Base-by-base conservation (phyloP, 2,329 filamentous ascomycete genomes). In the Verticillium alfalfae region DNA sequence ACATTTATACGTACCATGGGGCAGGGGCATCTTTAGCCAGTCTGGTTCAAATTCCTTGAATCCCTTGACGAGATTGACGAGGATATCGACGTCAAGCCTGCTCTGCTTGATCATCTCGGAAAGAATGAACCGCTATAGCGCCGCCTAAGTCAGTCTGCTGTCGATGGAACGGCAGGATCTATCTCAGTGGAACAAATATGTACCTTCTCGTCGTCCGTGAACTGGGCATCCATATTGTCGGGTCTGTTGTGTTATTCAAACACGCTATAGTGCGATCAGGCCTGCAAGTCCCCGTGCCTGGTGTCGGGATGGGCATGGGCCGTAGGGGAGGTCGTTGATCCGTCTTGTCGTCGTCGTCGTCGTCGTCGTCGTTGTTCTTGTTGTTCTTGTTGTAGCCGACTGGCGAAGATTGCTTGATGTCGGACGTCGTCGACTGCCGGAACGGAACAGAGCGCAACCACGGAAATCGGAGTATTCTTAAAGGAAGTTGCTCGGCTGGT, bases 71-170 rank as follows among this genome's bases (percentile, higher is more conserved):
- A 86, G 83, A 13, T 73, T 71, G 31, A 79, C 76, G 37, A 86
- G 70, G 16, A 70, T 70, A 9, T 74, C 69, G 22, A 83, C 69
- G 60, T 83, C 78, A 62, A 85, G 71, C 36, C 76, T 71, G 73
- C 83, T 86, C 62, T 76, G 76, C 67, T 85, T 86, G 71, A 86
- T 81, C 67, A 86, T 82, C 71, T 86, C 84, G 62, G 78, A 81
- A 60, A 86, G 76, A 62, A 86, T 73, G 69, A 84, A 84, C 64
- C 82, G 81, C 83, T 86, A 68, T 15, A 56, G 63, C 56, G 6
- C 1, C 26, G 9, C 31, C 31, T 10, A 5, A 15, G 58, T 66
- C n/a, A 49, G 45, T 18, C 12, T 10, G n/a, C 18, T 49, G 45
- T 26, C 52, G 65, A 66, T 45, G 8, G 62, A 56, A 22, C 38